A percentile compares a stretch with the other conserved stretches of the same genome.
Conservation (phyloP, 116 monocot genomes). For the Dioscorea cayenensis region DNA sequence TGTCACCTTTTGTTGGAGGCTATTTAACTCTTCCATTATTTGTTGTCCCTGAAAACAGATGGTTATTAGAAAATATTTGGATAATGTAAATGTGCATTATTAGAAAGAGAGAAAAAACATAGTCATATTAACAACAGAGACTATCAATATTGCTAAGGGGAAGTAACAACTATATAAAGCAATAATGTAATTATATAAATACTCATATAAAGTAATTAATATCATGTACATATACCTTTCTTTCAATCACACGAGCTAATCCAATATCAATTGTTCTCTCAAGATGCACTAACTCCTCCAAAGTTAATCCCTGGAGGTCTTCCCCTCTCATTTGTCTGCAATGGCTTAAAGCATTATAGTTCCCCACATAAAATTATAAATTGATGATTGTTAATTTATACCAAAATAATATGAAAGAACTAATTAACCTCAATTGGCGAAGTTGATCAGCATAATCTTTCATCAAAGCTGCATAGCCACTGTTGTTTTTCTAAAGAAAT, state of each 20-base stretch:
- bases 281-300: conserved; percentile 54
- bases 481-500: conserved; percentile 38
- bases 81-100: neutral
- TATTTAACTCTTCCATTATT: conserved; percentile 57
- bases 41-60: conserved; percentile 32
- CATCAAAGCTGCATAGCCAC: conserved; percentile 28
- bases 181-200: too few relatives aligned
- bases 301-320: conserved; percentile 49
- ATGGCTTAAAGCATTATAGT: neutral
- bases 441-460: conserved; percentile 45
- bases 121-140: neutral
- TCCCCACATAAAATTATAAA: too few relatives aligned
- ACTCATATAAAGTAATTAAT: too few relatives aligned
- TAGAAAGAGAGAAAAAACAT: too few relatives aligned
- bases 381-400: neutral
- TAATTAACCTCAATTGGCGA: conserved; percentile 37
- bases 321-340: conserved; percentile 77
- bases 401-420: neutral
- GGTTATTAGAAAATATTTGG: neutral
- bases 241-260: conserved; percentile 40
- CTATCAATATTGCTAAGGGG: too few relatives aligned
- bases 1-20: conserved; percentile 53
- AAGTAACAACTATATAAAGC: too few relatives aligned
- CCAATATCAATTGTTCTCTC: conserved; percentile 73
- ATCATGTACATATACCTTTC: conserved; percentile 30